Base-by-base conservation (phyloP, 768 basidiomycete species). In the Suillus subaureus region DNA sequence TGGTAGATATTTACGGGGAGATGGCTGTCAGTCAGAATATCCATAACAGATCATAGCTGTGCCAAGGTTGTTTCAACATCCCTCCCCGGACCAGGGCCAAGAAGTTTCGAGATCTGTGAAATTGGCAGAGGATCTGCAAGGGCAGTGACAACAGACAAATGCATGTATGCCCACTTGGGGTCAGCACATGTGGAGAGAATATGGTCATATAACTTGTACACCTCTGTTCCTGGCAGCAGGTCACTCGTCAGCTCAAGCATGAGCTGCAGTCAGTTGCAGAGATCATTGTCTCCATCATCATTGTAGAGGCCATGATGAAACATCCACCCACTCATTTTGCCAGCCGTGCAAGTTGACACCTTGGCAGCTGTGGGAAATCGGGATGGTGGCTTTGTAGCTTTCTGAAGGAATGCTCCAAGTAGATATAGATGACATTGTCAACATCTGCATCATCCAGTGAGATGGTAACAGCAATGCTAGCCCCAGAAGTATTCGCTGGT, bases 31-130 rank as follows among this genome's bases (percentile, higher is more conserved):
- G 28, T 21, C 9, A 28, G 52, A 31, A 54, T 54, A 54, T 54
- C 52, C 28, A 54, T 54, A 16, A 54, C 18, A 54, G 28, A 54
- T 18, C 18, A 18, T 21, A 54, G 52, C 18, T 54, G 52, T 31
- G 28, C 8, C 11, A 54, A 54, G 21, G 52, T 54, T 31, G 18
- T 54, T 54, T 54, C 52, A 4, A 31, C 8, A 54, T 33, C 52
- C 18, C 52, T 54, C 11, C 52, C 52, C 31, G 21, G 31, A 33
- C 18, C 31, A 33, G 31, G 52, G 31, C 52, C 52, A 54, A 54
- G 52, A 54, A 54, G 52, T 54, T 54, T 54, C 52, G 18, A 54
- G 11, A 54, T 54, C 28, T 54, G 52, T 33, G 52, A 33, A 33
- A 54, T 33, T 54, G 52, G 31, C 11, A 54, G 52, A 54, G 52